Base-by-base conservation (phyloP, 768 basidiomycete species). In the Termitomyces sp. region DNA sequence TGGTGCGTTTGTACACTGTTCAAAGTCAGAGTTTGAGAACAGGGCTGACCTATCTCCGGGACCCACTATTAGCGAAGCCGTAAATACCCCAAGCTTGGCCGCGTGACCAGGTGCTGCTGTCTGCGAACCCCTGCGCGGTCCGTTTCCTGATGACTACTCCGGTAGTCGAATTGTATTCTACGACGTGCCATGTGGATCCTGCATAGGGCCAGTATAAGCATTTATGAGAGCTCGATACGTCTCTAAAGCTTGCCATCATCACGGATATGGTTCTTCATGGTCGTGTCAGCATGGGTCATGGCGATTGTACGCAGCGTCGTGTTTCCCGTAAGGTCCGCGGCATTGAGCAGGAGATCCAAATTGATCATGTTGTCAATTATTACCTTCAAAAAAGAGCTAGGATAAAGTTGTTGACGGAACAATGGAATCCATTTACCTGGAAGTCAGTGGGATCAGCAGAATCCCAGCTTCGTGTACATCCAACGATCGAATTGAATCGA, bases 311-410 rank as follows among this genome's bases (percentile, higher is more conserved):
- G 72, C n/a, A 87, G 69, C 0, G 82, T 86, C 10, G 71, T 60
- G 61, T 88, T 87, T 2, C 81, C 78, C 0, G 84, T 87, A 32
- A 88, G 69, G 17, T 69, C 70, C 41, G 75, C 80, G 9, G 82
- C 81, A 8, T 74, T 74, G 62, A 82, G 83, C n/a, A 88, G 67
- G 19, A 88, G 74, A 66, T 88, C 84, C 24, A 90, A 76, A 61
- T 85, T 89, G 83, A 89, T 87, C 85, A 88, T 87, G 65, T 88
- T 88, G 69, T 88, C 86, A 50, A 88, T 88, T 65, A 88, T 88
- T 45, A 88, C 85, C 82, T 80, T 54, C 1, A 19, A 41, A 42
- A 15, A n/a, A 17, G 17, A 6, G 17, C 26, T 48, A 10, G 1
- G n/a, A 45, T 44, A 42, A 9, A 11, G 10, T 14, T 22, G 10